phyloP scores from a whole-genome alignment of 2,329 filamentous ascomycete species.

The Trichophyton rubrum region DNA sequence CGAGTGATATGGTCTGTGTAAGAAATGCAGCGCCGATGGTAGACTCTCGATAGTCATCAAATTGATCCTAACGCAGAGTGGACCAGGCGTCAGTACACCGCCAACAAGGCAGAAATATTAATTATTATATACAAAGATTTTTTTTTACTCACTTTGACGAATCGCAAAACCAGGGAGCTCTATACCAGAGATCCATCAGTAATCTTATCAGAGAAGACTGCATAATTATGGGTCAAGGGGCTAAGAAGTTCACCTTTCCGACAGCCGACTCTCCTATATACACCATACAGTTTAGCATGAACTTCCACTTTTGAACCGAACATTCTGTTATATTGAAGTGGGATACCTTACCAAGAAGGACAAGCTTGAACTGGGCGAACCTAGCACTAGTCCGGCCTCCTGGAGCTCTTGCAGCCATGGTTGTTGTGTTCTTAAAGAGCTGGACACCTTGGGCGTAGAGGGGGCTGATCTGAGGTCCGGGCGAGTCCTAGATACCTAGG shows the following conservation, averaged over 20 bases:
- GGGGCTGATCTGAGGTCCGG: neutral
- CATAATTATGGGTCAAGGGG: neutral
- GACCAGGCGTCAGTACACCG: neutral
- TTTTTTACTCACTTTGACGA: slow-evolving; percentile 71
- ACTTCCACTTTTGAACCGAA: slow-evolving; percentile 14
- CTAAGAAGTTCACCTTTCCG: slow-evolving; percentile 62
- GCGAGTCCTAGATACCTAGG: neutral
- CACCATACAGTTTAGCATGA: neutral
- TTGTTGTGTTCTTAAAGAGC: slow-evolving; percentile 19
- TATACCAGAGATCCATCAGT: slow-evolving; percentile 32
- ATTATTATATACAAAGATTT: neutral
- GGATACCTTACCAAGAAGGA: slow-evolving; percentile 74
- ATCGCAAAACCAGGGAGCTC: slow-evolving; percentile 95
- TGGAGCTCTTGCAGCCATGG: slow-evolving; percentile 77
- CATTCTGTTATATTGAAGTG: neutral
- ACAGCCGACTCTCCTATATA: slow-evolving; percentile 85
- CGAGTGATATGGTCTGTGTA: slow-evolving; percentile 95
- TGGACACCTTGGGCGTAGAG: neutral
- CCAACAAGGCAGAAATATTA: neutral
- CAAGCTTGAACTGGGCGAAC: slow-evolving; percentile 98
- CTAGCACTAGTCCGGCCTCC: slow-evolving; percentile 55
- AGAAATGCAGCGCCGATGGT: slow-evolving; percentile 98
- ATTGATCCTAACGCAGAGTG: slow-evolving; percentile 66
- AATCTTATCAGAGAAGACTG: slow-evolving; percentile 6
- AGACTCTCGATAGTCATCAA: slow-evolving; percentile 94